Evolutionary conservation across 805 yeast genomes (phyloP), one percentile per base, ranked within the genome.

Genomic region (Scheffersomyces lignosus): DNA sequence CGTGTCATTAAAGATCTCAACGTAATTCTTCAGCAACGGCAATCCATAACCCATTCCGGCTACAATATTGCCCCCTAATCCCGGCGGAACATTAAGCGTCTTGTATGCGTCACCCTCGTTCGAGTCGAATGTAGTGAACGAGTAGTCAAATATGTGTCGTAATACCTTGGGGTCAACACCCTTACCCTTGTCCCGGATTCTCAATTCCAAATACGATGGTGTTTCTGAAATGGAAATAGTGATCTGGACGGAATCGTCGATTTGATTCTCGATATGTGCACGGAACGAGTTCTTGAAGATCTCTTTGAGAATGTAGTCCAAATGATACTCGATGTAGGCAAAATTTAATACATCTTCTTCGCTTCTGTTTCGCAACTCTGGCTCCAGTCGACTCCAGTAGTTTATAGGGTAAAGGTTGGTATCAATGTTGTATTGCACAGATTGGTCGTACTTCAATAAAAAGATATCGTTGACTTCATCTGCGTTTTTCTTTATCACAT

Each of bases 11-110:
- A 69, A 69, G 2, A 66, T 60, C 48, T 69, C 73, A 14, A 67
- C 54, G 47, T 69, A 69, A 44, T 59, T 62, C 44, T 64, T 68
- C 67, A 90, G 85, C 44, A 91, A 66, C 5, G 98, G 98, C 37
- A 91, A 62, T 0, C 99, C 99, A 56, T 88, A 91, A 0, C 98
- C 98, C 86, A 93, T 85, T 0, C 99, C 99, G 0, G 97, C 96
- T 24, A 91, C 79, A 6, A 75, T 67, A 49, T 75, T 75, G 1
- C 86, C 83, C 1, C 83, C 83, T 16, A 74, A 71, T 2, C 89
- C 90, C 0, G 89, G 90, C 23, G 84, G 81, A 18, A 77, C 77
- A 49, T 84, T 83, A 38, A 81, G 60, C 0, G 86, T 80, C 49
- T 75, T 75, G 49, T 74, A 75, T 27, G 77, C 70, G 10, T 77